phyloP scores from a whole-genome alignment of 345 rosid species.

The Anastatica hierochuntica region DNA sequence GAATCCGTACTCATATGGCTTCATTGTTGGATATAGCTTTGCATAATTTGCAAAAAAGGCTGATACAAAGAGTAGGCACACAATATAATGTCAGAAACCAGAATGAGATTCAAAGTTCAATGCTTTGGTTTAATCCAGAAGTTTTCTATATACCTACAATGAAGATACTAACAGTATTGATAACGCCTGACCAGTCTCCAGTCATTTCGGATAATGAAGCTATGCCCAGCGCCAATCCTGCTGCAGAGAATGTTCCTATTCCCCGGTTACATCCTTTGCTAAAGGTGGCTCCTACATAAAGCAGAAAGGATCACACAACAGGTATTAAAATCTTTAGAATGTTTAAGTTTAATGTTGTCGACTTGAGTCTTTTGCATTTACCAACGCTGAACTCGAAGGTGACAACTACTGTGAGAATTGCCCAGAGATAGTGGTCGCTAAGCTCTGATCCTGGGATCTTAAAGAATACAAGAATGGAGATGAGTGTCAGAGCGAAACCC shows the following conservation, averaged over 20 bases:
- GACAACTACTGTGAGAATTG: conserved; percentile 73
- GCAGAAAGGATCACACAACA: not conserved
- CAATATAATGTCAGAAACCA: conserved; percentile 3
- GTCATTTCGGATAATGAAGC: conserved; percentile 49
- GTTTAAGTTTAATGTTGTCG: not conserved
- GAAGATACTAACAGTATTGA: conserved; percentile 64
- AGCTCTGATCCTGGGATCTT: conserved; percentile 45
- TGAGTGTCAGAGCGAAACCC: conserved; percentile 65
- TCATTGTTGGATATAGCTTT: conserved; percentile 71
- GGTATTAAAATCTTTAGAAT: not conserved
- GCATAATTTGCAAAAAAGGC: conserved; percentile 60
- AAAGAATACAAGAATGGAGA: conserved; percentile 53
- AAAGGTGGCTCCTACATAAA: conserved; percentile 67
- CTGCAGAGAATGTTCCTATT: conserved; percentile 79
- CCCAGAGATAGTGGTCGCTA: conserved; percentile 72
- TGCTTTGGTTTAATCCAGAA: not conserved
- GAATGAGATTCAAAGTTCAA: conserved; percentile 1
- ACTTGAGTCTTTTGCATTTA: conserved; percentile 16
- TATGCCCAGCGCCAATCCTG: conserved; percentile 72
- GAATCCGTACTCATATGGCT: conserved; percentile 84
- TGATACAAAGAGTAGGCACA: conserved; percentile 19
- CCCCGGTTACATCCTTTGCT: conserved; percentile 85
- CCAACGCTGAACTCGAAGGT: conserved; percentile 86
- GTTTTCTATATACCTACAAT: conserved; percentile 36
- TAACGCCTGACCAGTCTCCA: conserved; percentile 55